Evolutionary conservation across 2,329 filamentous ascomycete genomes (phyloP).

Genomic region (Colletotrichum sojae): DNA sequence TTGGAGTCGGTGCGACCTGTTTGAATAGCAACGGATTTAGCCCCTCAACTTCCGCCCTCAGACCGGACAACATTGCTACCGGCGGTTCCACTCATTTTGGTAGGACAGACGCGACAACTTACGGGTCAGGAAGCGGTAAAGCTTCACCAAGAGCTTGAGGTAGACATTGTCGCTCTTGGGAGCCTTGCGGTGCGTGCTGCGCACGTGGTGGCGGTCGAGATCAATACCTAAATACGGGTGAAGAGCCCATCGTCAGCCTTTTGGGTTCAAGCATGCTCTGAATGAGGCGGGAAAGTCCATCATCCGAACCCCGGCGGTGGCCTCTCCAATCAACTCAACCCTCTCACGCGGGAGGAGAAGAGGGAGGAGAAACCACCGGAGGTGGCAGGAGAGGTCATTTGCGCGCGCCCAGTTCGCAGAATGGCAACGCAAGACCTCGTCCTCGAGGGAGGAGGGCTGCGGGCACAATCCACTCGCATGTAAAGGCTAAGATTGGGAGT

Average conservation of each 20-base stretch:
- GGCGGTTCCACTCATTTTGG: too few relatives aligned
- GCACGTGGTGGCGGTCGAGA: constrained; percentile 79
- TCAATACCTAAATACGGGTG: constrained; percentile 74
- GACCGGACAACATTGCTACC: too few relatives aligned
- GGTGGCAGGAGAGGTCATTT: constrained; percentile 43
- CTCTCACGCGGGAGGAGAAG: not conserved
- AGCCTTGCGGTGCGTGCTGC: constrained; percentile 86
- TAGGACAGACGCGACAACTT: constrained; percentile 60
- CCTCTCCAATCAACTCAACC: not conserved
- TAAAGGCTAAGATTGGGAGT: constrained; percentile 55
- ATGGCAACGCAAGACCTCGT: constrained; percentile 10
- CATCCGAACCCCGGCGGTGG: constrained; percentile 19
- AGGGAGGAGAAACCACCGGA: not conserved
- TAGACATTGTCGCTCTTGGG: constrained; percentile 99
- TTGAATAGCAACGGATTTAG: not conserved
- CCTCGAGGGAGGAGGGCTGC: constrained; percentile 15
- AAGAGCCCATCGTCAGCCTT: constrained; percentile 72
- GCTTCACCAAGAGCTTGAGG: constrained; percentile 97
- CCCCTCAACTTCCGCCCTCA: too few relatives aligned
- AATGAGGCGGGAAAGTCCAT: constrained; percentile 51
- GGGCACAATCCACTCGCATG: constrained; percentile 50
- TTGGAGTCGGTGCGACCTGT: constrained; percentile 92
- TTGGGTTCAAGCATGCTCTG: constrained; percentile 74
- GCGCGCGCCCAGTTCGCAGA: constrained; percentile 41
- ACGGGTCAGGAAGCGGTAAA: constrained; percentile 97